Percentiles rank a stretch among this genome's conserved stretches.
Evolutionary conservation across 2,329 filamentous ascomycete species (phyloP).

Genomic region (Fusarium pseudograminearum): DNA sequence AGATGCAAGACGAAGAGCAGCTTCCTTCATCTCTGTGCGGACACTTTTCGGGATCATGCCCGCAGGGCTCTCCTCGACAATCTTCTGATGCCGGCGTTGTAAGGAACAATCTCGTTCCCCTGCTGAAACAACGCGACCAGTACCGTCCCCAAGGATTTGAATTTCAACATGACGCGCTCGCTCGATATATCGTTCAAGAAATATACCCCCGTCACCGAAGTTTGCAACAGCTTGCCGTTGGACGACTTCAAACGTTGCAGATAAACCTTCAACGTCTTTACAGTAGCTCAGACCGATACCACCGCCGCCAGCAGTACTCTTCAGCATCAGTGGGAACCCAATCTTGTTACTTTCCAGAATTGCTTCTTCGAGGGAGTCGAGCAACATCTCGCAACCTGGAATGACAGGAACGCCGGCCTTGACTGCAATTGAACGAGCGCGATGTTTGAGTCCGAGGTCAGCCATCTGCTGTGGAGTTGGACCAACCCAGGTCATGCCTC

Average conservation of each 20-base stretch:
- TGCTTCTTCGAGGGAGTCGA: slow-evolving; percentile 48
- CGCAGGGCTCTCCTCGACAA: slow-evolving; percentile 62
- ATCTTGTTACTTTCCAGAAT: slow-evolving; percentile 47
- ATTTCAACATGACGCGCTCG: slow-evolving; percentile 62
- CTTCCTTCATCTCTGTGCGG: slow-evolving; percentile 52
- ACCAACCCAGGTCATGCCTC: slow-evolving; percentile 70
- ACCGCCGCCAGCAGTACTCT: slow-evolving; percentile 62
- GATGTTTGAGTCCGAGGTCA: slow-evolving; percentile 55
- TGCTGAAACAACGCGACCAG: slow-evolving; percentile 55
- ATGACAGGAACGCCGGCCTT: slow-evolving; percentile 51
- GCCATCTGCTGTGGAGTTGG: slow-evolving; percentile 62
- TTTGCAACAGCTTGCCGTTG: slow-evolving; percentile 55
- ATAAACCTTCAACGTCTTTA: slow-evolving; percentile 48
- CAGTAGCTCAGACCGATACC: slow-evolving; percentile 59
- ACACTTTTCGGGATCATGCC: slow-evolving; percentile 49
- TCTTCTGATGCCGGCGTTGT: slow-evolving; percentile 64
- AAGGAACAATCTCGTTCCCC: slow-evolving; percentile 65
- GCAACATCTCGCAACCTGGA: slow-evolving; percentile 50
- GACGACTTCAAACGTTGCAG: slow-evolving; percentile 52
- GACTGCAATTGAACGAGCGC: slow-evolving; percentile 52
- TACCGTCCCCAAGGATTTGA: slow-evolving; percentile 62
- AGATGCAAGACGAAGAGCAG: slow-evolving; percentile 54
- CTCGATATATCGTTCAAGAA: slow-evolving; percentile 59
- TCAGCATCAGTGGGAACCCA: slow-evolving; percentile 59
- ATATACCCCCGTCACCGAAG: slow-evolving; percentile 57